These are phyloP conservation scores for Globisporangium lucens DNA, from an alignment of 352 stramenopile species.

Conservation along the genomic window DNA sequence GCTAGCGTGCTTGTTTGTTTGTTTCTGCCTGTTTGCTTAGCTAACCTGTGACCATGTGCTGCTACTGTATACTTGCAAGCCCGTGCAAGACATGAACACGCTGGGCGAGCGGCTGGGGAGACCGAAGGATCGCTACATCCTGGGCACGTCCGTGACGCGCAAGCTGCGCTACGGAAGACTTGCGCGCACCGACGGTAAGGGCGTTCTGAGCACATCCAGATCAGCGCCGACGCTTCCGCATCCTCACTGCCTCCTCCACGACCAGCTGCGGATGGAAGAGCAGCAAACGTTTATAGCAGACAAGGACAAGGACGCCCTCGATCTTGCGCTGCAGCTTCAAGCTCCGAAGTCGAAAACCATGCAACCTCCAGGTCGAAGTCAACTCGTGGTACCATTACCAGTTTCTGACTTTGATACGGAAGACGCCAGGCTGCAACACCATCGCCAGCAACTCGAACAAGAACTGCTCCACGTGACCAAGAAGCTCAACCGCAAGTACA, in stretches of 20 bases:
- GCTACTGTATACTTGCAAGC: slow-evolving; percentile 7
- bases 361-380: neutral
- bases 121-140: slow-evolving; percentile 31
- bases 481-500: slow-evolving; percentile 76
- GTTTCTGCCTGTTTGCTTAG: neutral
- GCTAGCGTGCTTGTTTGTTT: neutral
- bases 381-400: neutral
- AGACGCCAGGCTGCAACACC: slow-evolving; percentile 22
- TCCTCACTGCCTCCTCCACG: slow-evolving; percentile 12
- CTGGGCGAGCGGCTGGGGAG: slow-evolving; percentile 31
- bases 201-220: slow-evolving; percentile 19
- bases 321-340: slow-evolving; percentile 15
- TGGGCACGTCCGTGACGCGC: slow-evolving; percentile 33
- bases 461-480: slow-evolving; percentile 56
- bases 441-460: slow-evolving; percentile 39
- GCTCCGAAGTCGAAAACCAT: neutral
- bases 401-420: neutral
- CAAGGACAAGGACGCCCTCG: slow-evolving; percentile 16
- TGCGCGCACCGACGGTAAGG: slow-evolving; percentile 28
- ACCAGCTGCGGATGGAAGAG: slow-evolving; percentile 21
- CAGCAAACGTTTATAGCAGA: slow-evolving; percentile 3
- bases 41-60: neutral
- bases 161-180: slow-evolving; percentile 41
- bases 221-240: slow-evolving; percentile 28
- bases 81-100: slow-evolving; percentile 31